Conservation (phyloP, 495 filamentous ascomycete genomes). For the Xylona heveae region DNA sequence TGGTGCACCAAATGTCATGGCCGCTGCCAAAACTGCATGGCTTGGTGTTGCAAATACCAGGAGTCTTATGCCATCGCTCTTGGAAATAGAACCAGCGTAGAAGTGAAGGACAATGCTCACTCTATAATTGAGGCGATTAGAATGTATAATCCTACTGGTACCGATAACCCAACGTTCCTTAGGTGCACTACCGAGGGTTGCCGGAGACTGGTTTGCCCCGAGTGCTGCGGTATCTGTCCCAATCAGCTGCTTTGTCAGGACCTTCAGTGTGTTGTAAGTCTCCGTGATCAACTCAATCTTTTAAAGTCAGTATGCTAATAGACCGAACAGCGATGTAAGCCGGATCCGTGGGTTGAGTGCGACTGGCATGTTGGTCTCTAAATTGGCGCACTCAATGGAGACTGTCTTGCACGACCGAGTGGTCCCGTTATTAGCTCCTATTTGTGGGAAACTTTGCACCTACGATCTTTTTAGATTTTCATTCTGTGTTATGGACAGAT, state of each 20-base stretch:
- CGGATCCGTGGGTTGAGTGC: constrained; percentile 11
- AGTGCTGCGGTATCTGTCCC: constrained; percentile 15
- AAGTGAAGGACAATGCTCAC: neutral
- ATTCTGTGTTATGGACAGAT: too few relatives aligned
- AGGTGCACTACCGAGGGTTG: constrained; percentile 13
- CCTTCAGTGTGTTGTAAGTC: constrained; percentile 15
- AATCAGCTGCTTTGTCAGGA: constrained; percentile 12
- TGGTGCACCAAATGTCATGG: neutral
- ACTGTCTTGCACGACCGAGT: constrained; percentile 21
- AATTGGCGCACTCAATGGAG: constrained; percentile 27
- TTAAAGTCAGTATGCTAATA: constrained; percentile 1
- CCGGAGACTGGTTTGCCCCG: constrained; percentile 12
- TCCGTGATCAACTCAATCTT: neutral
- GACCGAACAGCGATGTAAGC: constrained; percentile 11
- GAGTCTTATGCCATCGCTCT: neutral
- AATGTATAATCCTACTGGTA: neutral
- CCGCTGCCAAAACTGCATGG: constrained; percentile 1
- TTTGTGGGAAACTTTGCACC: too few relatives aligned
- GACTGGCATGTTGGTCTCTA: constrained; percentile 16
- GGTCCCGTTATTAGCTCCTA: too few relatives aligned
- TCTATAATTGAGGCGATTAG: neutral
- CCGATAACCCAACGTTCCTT: constrained; percentile 10
- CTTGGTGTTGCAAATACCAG: constrained; percentile 2
- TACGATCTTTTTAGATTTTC: too few relatives aligned
- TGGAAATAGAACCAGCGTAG: neutral